These are phyloP conservation scores for Cenchrus purpureus DNA, from an alignment of 176 grass and related monocot genomes.

Conservation along the genomic window DNA sequence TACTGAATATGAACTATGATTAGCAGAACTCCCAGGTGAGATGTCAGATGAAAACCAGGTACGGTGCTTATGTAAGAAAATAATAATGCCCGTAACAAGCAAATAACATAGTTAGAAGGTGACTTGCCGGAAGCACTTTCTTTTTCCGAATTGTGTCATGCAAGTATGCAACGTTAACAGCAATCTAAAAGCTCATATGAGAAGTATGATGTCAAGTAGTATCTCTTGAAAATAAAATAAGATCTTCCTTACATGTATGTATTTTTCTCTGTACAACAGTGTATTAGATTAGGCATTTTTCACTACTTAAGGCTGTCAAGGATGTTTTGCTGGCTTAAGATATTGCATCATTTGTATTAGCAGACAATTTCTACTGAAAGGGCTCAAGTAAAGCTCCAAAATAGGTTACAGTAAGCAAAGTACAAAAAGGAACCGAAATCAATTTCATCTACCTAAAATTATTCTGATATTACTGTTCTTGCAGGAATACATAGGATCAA, in stretches of 20 bases:
- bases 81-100: background rate
- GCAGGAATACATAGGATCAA: background rate
- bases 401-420: background rate
- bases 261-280: background rate
- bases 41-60: slow-evolving; percentile 27
- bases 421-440: background rate
- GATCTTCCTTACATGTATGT: slow-evolving; percentile 12
- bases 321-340: slow-evolving; percentile 26
- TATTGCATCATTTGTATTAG: slow-evolving; percentile 13
- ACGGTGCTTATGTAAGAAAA: slow-evolving; percentile 3
- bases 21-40: slow-evolving; percentile 21
- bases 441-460: background rate
- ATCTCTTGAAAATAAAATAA: slow-evolving; percentile 26
- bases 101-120: slow-evolving; percentile 4
- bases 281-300: slow-evolving; percentile 8
- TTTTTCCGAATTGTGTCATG: slow-evolving; percentile 5
- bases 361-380: background rate
- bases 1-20: slow-evolving; percentile 23
- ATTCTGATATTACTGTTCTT: slow-evolving; percentile 13
- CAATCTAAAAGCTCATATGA: slow-evolving; percentile 9
- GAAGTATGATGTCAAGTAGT: background rate
- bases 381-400: slow-evolving; percentile 5
- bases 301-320: slow-evolving; percentile 22
- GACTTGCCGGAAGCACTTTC: background rate
- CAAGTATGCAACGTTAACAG: slow-evolving; percentile 12